Base-by-base conservation (phyloP, 1,284 basidiomycete species). In the Melampsora americana region DNA sequence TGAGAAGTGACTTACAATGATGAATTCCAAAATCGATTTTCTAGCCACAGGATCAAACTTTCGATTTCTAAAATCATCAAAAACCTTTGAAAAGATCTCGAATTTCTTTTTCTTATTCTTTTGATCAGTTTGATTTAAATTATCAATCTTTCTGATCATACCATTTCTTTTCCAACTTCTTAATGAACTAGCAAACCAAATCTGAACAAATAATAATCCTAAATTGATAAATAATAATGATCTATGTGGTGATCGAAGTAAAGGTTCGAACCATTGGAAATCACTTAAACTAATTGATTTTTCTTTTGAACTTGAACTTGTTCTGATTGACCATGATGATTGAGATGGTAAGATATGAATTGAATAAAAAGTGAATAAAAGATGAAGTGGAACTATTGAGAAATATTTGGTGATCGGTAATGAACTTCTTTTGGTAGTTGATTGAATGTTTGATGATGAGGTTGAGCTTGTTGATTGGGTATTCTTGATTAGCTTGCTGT, bases 131-230 rank as follows among this genome's bases (percentile, higher is more conserved):
- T 53, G 50, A 53, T 5, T 18, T 5, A 53, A 9, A 35, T 9
- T 35, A 35, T 35, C 35, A 35, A 4, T 35, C 35, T 35, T 35
- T 35, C 35, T 35, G 9, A 35, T 35, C 35, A 9, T 35, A 35
- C 23, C 5, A 53, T 53, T 53, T 16, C 50, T 18, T 53, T 53
- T 53, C 46, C 48, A 73, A 12, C 28, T 39, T 26, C 64, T 30
- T 9, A 73, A 62, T n/a, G 39, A 73, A 39, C 39, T 66, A 23
- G 48, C 42, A 48, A 73, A 73, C 71, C 71, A 73, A n/a, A 73
- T 50, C 53, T 73, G 71, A 32, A 73, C 53, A n/a, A 66, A 53
- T 1, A 73, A 23, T 12, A 62, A 30, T 18, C 42, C 70, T n/a
- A 72, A n/a, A 46, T 66, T 72, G 28, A 72, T 66, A 28, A 72